Percentiles rank a stretch among this genome's conserved stretches.
These are phyloP conservation scores for Anaeromyces robustus DNA, from an alignment of 192 early-diverging fungal species.

Conservation along the genomic window DNA sequence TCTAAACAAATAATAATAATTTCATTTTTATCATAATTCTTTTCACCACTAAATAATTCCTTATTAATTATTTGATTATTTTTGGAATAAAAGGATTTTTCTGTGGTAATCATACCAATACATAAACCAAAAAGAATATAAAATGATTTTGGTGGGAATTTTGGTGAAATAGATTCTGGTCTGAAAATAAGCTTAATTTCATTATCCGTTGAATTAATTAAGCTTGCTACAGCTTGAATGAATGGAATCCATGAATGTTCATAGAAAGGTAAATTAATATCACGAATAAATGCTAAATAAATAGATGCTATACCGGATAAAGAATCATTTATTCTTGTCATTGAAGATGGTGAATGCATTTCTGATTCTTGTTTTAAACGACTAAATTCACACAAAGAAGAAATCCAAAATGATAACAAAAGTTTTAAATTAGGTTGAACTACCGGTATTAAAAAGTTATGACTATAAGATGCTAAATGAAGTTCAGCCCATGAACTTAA, in stretches of 20 bases:
- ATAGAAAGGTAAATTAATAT: slow-evolving; percentile 39
- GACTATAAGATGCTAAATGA: slow-evolving; percentile 43
- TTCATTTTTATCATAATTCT: not conserved
- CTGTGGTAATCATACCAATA: slow-evolving; percentile 12
- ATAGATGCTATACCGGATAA: slow-evolving; percentile 8
- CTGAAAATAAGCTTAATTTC: not conserved
- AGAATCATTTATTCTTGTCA: not conserved
- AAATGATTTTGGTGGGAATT: slow-evolving; percentile 19
- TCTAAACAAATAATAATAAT: not conserved
- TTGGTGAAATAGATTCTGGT: not conserved
- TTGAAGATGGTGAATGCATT: not conserved
- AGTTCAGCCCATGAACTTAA: slow-evolving; percentile 69
- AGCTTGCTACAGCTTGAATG: slow-evolving; percentile 15
- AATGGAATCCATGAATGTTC: slow-evolving; percentile 24
- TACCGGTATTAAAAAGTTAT: slow-evolving; percentile 40
- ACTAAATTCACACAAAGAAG: not conserved
- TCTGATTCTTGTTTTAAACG: not conserved
- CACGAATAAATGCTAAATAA: slow-evolving; percentile 27
- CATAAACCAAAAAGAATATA: slow-evolving; percentile 58
- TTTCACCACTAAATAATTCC: not conserved
- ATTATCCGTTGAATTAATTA: slow-evolving; percentile 1
- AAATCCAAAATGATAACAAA: slow-evolving; percentile 4
- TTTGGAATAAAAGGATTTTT: not conserved
- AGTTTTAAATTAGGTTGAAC: slow-evolving; percentile 27
- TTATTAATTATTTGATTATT: not conserved